Evolutionary conservation across 345 rosid genomes (phyloP), one percentile per base, ranked within the genome.

Genomic region (Lumnitzera racemosa): DNA sequence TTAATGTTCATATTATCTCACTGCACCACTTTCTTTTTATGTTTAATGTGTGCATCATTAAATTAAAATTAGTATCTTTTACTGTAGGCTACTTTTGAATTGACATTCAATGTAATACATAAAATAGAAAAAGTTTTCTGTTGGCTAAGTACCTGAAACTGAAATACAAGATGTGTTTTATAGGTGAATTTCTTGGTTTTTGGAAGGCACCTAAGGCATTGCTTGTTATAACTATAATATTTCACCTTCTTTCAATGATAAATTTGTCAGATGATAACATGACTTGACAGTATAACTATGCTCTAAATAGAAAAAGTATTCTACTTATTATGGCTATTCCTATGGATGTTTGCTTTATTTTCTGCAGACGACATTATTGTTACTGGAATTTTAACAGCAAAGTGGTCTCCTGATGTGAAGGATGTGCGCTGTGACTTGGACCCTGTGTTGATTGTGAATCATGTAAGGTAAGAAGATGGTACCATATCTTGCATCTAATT

Each of bases 401-500:
- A 83, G 73, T 92, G 99, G 99, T 87, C 99, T 74, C 87, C 95
- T 67, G 91, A 89, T 67, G 56, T 87, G 56, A 92, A 80, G 76
- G 97, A 90, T 53, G 99, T 89, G 13, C 95, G 99, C 46, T 85
- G 95, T 68, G 95, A 86, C 73, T 97, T 92, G 77, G 96, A 89
- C 62, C 99, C 96, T 49, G 64, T 83, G 58, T 69, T 92, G 70
- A 71, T 92, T 65, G 97, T 95, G 47, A 92, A 92, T 69, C 81
- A 89, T 74, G 76, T 87, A 64, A 87, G 95, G 99, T 89, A 84
- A 68, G 57, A 74, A 46, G 47, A 29, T 41, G 12, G 12, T 24
- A 15, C 48, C 0, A 36, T 36, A 57, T 57, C 8, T 41, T 16
- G n/a, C 47, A 27, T 56, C 20, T 11, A 12, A 15, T 27, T 14